Base-by-base conservation (phyloP, 2,329 filamentous ascomycete species). In the Fonsecaea erecta region DNA sequence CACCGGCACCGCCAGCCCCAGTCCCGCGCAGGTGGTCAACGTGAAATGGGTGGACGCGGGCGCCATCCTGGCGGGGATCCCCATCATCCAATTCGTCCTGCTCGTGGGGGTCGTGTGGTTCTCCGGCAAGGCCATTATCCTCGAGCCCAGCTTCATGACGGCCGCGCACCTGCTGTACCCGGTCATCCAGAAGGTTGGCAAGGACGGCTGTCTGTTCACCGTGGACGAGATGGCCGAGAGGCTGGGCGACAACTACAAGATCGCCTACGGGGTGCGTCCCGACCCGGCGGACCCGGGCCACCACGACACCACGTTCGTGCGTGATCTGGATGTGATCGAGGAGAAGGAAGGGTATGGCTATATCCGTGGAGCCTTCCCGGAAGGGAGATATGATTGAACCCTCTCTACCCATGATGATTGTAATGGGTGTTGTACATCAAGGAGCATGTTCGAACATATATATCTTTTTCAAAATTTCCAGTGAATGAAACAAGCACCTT, bases 11-110 rank as follows among this genome's bases (percentile, higher is more conserved):
- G 2, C 28, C 51, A 1, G 93, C 91, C 90, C 93, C 97, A 37
- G 86, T 84, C 4, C 93, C 90, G 12, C 79, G 81, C 77, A 98
- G 94, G 73, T 97, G 97, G 67, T 93, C 88, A 71, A 98, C 97
- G 77, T 98, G 97, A 77, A 67, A 35, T 68, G 67, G 67, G 24
- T 3, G 11, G 28, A 56, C 40, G 64, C 67, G 1, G 61, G 56
- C 26, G 52, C 61, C 34, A 64, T 68, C 43, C 52, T 67, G 28
- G 60, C 34, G 3, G 64, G 64, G 14, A 66, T 68, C 52, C 67
- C 67, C 11, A 1, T 62, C 18, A 51, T 68, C 11, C 67, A 68
- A 46, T 65, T 68, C 61, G 5, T 67, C 55, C 53, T 66, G 61
- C 48, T 67, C 16, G 12, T 68, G 6, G 64, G 54, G 34, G 67